Percentiles rank a stretch among this genome's conserved stretches.
Conservation (phyloP, 1,139 yeast genomes). For the Pichia sp. region DNA sequence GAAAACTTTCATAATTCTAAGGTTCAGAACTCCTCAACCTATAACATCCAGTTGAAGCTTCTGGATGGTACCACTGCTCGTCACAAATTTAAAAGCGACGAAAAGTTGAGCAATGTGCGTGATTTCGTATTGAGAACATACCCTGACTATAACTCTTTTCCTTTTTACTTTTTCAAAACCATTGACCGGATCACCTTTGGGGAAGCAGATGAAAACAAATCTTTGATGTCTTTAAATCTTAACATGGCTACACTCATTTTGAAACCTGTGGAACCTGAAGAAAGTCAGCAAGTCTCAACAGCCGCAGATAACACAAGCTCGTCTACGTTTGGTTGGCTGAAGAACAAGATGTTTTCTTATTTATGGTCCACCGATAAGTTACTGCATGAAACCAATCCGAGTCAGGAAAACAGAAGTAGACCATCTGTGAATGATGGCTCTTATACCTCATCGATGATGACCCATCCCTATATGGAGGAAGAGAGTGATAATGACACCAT, state of each 20-base stretch:
- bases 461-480: slow-evolving; percentile 10
- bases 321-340: slow-evolving; percentile 19
- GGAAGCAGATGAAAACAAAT: slow-evolving; percentile 29
- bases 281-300: slow-evolving; percentile 1
- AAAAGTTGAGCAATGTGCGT: slow-evolving; percentile 27
- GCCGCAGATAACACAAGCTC: slow-evolving; percentile 7
- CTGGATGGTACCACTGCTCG: slow-evolving; percentile 31
- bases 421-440: neutral
- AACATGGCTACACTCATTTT: slow-evolving; percentile 32
- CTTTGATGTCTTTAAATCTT: slow-evolving; percentile 26
- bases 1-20: slow-evolving; percentile 24
- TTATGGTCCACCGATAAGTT: slow-evolving; percentile 15
- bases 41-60: slow-evolving; percentile 29
- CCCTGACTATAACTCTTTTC: slow-evolving; percentile 31
- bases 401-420: neutral
- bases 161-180: slow-evolving; percentile 32
- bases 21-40: slow-evolving; percentile 21
- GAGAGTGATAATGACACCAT: slow-evolving; percentile 24
- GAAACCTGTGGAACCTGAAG: slow-evolving; percentile 30
- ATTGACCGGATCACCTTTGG: slow-evolving; percentile 32
- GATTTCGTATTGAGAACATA: slow-evolving; percentile 23
- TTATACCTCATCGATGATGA: neutral
- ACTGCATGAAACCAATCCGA: neutral
- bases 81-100: slow-evolving; percentile 21
- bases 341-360: slow-evolving; percentile 15